These are phyloP conservation scores for Phytophthora aleatoria DNA, from an alignment of 352 stramenopile species.

Conservation along the genomic window DNA sequence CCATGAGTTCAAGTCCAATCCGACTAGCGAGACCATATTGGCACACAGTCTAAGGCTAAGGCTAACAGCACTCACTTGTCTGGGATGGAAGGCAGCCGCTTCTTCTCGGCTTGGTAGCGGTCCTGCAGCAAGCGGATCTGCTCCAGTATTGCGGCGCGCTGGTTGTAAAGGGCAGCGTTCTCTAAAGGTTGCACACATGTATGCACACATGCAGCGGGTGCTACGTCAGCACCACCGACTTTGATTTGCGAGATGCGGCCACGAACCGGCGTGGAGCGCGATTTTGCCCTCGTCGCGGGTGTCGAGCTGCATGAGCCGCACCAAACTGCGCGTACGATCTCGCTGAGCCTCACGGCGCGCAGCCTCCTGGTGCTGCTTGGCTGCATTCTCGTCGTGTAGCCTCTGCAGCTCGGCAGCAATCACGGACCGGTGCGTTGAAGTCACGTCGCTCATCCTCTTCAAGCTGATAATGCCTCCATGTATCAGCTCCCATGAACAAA, in stretches of 20 bases:
- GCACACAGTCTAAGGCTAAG: background rate
- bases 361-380: constrained; percentile 16
- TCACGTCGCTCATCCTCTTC: constrained; percentile 11
- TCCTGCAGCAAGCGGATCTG: constrained; percentile 43
- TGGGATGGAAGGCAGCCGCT: constrained; percentile 42
- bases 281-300: constrained; percentile 40
- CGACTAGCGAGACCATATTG: background rate
- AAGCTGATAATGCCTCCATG: constrained; percentile 4
- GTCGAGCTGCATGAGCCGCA: constrained; percentile 60
- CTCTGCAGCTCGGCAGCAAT: constrained; percentile 47
- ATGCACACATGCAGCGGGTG: constrained; percentile 6
- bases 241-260: constrained; percentile 2
- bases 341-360: constrained; percentile 32
- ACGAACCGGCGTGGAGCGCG: constrained; percentile 40
- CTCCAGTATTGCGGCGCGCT: constrained; percentile 36
- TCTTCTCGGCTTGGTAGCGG: constrained; percentile 53
- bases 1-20: constrained; percentile 3
- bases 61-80: constrained; percentile 51
- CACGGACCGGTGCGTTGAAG: constrained; percentile 24
- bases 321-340: constrained; percentile 50
- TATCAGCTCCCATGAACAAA: constrained; percentile 11
- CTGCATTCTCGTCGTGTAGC: constrained; percentile 17
- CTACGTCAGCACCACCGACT: constrained; percentile 8
- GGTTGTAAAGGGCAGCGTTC: constrained; percentile 42
- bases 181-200: constrained; percentile 20